Base-by-base conservation (phyloP, 177 flowering plant species). In the Vitis hybrid region DNA sequence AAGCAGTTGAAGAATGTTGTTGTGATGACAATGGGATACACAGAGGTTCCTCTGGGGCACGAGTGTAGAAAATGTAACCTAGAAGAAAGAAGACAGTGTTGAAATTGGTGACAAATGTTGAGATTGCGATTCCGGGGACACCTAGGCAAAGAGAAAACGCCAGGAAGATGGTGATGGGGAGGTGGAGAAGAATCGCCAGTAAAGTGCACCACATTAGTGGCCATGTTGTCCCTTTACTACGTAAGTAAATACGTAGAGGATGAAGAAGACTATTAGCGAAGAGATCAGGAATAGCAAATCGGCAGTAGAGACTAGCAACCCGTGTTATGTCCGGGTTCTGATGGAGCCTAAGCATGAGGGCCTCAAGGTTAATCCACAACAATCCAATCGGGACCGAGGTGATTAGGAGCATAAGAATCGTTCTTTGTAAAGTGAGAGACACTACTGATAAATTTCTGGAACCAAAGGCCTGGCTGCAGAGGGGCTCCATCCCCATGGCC, bases 401-500 rank as follows among this genome's bases (percentile, higher is more conserved):
- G 46, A 80, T 68, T 4, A 94, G 84, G 48, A 94, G 65, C 81
- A 93, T 70, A n/a, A 90, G 21, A 48, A 86, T 83, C 15, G 93
- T 93, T 77, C 97, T 79, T 55, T 72, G 83, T 1, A 93, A 75
- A 27, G 92, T 82, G 52, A 80, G 75, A 15, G 81, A 67, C 1
- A 80, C 83, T 1, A 88, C 40, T 27, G 81, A 40, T 6, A 71
- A 75, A 75, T 91, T 91, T 51, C 66, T 72, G 2, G 97, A 91
- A 19, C 97, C 97, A 32, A 88, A 86, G 3, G 88, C 97, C 68
- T 94, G 99, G 81, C 93, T 87, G 72, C 98, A 94, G 9, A 94
- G 69, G 10, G 99, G 93, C 56, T 94, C 99, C 99, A 94, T 90
- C 4, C 98, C 99, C 89, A 85, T 82, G 80, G 99, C 91, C 0